Evolutionary conservation across 331 rosid genomes (phyloP).

Genomic region (Dryas integrifolia): DNA sequence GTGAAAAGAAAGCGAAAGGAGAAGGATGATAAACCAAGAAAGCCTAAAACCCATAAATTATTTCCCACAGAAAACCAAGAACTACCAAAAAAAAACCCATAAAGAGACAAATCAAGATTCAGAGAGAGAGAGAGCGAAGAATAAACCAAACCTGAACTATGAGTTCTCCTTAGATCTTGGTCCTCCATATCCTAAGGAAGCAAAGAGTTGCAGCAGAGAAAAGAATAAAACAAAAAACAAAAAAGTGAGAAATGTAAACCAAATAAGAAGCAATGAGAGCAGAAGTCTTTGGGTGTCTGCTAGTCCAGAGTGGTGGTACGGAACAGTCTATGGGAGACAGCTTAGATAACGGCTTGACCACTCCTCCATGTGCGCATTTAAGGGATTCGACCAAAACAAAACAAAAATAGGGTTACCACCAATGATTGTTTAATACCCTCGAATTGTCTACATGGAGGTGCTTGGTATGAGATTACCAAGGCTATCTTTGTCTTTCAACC

Average conservation of each 20-base stretch:
- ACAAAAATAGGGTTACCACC: not conserved
- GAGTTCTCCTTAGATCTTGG: constrained; percentile 51
- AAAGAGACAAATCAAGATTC: not conserved
- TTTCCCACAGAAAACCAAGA: constrained; percentile 1
- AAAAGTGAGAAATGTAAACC: not conserved
- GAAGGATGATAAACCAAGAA: not conserved
- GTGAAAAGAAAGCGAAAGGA: not conserved
- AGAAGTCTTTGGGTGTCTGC: not conserved
- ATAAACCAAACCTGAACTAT: constrained; percentile 29
- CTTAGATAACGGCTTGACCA: not conserved
- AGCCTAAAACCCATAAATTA: not conserved
- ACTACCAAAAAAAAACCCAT: not conserved
- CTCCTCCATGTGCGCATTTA: not conserved
- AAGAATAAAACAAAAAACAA: not conserved
- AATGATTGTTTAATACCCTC: not conserved
- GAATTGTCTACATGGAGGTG: not conserved
- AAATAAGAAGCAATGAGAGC: not conserved
- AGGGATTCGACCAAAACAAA: not conserved
- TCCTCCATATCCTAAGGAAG: constrained; percentile 24
- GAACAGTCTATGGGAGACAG: constrained; percentile 7
- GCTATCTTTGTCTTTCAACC: not conserved
- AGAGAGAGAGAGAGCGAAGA: not conserved
- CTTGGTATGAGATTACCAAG: not conserved
- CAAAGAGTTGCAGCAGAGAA: not conserved
- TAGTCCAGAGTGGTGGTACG: not conserved